Evolutionary conservation across 1,139 yeast species (phyloP), one percentile per base, ranked within the genome.

Genomic region (Yamadazyma friedrichii): DNA sequence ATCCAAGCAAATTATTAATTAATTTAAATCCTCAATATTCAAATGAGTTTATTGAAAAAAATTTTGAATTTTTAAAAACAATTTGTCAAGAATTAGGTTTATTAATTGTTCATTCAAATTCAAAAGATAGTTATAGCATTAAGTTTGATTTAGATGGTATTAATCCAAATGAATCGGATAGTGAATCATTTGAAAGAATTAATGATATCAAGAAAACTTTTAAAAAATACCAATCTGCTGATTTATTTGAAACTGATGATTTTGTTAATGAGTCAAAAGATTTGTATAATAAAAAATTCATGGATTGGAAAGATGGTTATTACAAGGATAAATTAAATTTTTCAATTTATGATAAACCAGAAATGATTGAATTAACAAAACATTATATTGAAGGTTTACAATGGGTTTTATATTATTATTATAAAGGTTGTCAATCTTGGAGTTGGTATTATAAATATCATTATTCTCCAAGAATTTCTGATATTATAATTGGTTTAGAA

Each of bases 311-410:
- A 61, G 83, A 84, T 53, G 65, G 73, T 22, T 94, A 94, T 59
- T 94, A 94, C 62, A 74, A 79, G 51, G 79, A 79, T 16, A 94
- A 94, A 59, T 72, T 94, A 47, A 79, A 79, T 9, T 87, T 88
- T 50, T 76, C 85, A 13, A 69, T 78, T 37, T 53, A 73, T 32
- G 74, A 80, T 41, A 80, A 76, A 26, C 84, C 78, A 2, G 67
- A 79, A 48, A 66, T 91, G 53, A 63, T 63, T 15, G 77, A 77
- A 25, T 61, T 88, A 54, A 78, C 95, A n/a, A 82, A 82, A 51
- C 91, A 88, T 61, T 91, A 89, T 58, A 72, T 91, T 36, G 96
- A 91, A 64, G 98, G 98, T 52, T 73, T 91, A 49, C 98, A 91
- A 64, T 91, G 98, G 98, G 97, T 91, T 12, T 71, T 91, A 62